Percentiles rank a stretch among this genome's conserved stretches.
Evolutionary conservation across 768 basidiomycete species (phyloP).

Genomic region (Xerocomus brunneocitrinus): DNA sequence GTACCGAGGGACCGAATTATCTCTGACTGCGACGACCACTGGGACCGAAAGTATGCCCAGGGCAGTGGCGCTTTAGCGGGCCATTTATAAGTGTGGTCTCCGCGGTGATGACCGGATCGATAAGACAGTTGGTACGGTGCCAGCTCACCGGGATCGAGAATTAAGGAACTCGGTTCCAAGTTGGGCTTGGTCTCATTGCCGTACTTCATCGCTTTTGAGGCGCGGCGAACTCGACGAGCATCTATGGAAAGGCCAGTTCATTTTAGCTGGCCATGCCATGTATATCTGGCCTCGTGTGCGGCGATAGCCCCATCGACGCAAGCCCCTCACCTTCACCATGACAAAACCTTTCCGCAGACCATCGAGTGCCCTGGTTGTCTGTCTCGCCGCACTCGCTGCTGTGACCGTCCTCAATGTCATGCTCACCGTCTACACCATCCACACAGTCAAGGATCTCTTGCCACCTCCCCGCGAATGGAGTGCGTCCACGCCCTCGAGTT

Average conservation of each 20-base stretch:
- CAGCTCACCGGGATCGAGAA: neutral
- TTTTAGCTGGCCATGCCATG: neutral
- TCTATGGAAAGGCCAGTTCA: neutral
- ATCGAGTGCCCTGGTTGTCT: constrained; percentile 1
- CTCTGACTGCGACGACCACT: too few species aligned
- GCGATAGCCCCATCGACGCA: neutral
- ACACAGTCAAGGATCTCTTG: constrained; percentile 9
- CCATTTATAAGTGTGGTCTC: too few species aligned
- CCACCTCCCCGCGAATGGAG: constrained; percentile 21
- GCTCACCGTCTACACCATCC: constrained; percentile 18
- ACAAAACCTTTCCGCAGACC: too few species aligned
- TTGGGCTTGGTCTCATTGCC: too few species aligned
- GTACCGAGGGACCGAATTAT: too few species aligned
- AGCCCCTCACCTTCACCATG: too few species aligned
- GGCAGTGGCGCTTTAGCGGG: too few species aligned
- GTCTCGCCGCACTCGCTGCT: constrained; percentile 16
- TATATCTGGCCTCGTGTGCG: neutral
- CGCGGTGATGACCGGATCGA: too few species aligned
- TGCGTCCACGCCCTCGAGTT: constrained; percentile 3
- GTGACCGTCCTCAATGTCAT: constrained; percentile 23
- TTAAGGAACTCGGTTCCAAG: neutral
- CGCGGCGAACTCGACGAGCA: neutral
- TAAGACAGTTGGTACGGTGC: neutral
- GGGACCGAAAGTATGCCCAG: too few species aligned
- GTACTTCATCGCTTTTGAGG: neutral